Percentiles rank a stretch among this genome's conserved stretches.
Evolutionary conservation across 768 basidiomycete species (phyloP).

Genomic region (Xerocomellus amylosporus): DNA sequence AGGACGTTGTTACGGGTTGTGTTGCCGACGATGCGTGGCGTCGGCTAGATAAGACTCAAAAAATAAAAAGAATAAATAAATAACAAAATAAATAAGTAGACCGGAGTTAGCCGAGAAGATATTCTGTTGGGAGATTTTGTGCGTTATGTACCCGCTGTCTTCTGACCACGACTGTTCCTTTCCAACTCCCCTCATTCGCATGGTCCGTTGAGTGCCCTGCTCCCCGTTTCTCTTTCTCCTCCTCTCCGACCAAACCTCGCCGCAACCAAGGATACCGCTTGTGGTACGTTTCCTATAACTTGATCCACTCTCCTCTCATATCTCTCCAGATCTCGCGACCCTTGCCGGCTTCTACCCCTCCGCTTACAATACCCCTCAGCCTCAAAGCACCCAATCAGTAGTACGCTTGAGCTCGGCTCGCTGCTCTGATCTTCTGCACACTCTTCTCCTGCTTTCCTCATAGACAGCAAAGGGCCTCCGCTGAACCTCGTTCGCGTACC

Average conservation of each 20-base stretch:
- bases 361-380: slow-evolving; percentile 37
- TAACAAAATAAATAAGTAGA: slow-evolving; percentile 5
- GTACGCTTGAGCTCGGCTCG: slow-evolving; percentile 75
- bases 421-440: slow-evolving; percentile 38
- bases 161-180: slow-evolving; percentile 29
- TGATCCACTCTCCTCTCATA: not conserved
- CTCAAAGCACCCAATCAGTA: slow-evolving; percentile 41
- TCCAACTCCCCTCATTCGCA: slow-evolving; percentile 27
- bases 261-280: slow-evolving; percentile 54
- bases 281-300: slow-evolving; percentile 33
- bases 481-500: slow-evolving; percentile 48
- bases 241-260: slow-evolving; percentile 42
- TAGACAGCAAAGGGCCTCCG: slow-evolving; percentile 36
- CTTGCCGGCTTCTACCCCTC: slow-evolving; percentile 76
- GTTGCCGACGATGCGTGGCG: slow-evolving; percentile 14
- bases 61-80: slow-evolving; percentile 6
- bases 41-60: slow-evolving; percentile 29
- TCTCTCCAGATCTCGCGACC: slow-evolving; percentile 79
- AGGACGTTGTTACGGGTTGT: slow-evolving; percentile 6
- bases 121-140: slow-evolving; percentile 16
- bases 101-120: slow-evolving; percentile 30
- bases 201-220: slow-evolving; percentile 35
- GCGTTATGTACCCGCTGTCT: slow-evolving; percentile 31
- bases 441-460: slow-evolving; percentile 4
- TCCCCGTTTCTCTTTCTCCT: slow-evolving; percentile 28